Base-by-base conservation (phyloP, 1,284 basidiomycete species). In the Fomitiporia mediterranea region DNA sequence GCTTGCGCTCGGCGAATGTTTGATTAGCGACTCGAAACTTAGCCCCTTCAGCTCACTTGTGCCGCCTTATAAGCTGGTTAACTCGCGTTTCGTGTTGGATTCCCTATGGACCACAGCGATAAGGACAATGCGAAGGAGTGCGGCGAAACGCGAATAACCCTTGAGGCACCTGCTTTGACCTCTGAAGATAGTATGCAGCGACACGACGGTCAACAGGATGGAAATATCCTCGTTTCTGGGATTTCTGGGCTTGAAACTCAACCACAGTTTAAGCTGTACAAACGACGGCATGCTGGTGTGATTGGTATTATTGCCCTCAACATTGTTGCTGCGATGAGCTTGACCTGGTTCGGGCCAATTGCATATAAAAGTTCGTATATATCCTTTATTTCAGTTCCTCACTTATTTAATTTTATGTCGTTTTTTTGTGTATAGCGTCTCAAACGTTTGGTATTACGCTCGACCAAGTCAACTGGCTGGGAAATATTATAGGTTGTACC, bases 291-390 rank as follows among this genome's bases (percentile, higher is more conserved):
- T 69, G 61, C 73, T 8, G 89, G 89, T 3, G 64, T 89, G 0
- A 56, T 78, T 15, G 84, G 80, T 6, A 70, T 91, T 60, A 86
- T 86, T 56, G 38, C 82, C 7, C 68, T 91, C 23, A 86, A 83
- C 55, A 66, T 84, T 30, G 75, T 81, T 9, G 73, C 77, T 1
- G 86, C 79, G 1, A 82, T 87, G 80, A 70, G 76, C 11, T 81
- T 81, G 77, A 77, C 84, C 2, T 82, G 80, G 86, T 91, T 91
- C 65, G 89, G 87, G 7, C 86, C 89, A 1, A 89, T 91, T 54
- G 74, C 89, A 0, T 82, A 81, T 44, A 68, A 81, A 60, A 75
- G 88, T 89, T 57, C 39, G 71, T 63, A 25, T 38, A n/a, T 40
- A 19, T 49, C 17, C 9, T 47, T 21, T 19, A 27, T 50, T 8